Conservation (phyloP, 768 basidiomycete genomes). For the Tulasnella sp. region DNA sequence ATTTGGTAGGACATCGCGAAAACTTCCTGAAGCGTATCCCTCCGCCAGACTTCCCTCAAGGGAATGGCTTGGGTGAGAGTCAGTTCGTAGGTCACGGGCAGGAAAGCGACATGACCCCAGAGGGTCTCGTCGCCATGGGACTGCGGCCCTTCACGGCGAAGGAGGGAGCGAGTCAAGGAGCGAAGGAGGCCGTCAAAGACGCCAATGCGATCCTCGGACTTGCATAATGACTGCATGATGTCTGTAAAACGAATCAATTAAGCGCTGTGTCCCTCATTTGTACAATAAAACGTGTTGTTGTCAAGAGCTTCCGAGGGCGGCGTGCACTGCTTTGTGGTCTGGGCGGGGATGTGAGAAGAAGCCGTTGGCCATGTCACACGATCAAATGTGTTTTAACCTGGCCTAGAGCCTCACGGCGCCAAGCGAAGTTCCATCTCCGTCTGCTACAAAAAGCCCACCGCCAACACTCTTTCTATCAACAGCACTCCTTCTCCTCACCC, state of each 20-base stretch:
- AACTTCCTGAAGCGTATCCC: constrained; percentile 57
- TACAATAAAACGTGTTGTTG: background rate
- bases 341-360: background rate
- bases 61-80: constrained; percentile 17
- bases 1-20: constrained; percentile 60
- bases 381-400: background rate
- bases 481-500: background rate
- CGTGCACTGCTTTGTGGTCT: background rate
- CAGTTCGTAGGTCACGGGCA: constrained; percentile 19
- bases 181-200: constrained; percentile 19
- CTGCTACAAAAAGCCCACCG: background rate
- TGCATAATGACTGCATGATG: background rate
- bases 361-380: background rate
- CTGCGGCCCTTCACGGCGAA: constrained; percentile 2
- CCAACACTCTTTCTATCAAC: background rate
- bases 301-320: background rate
- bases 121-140: constrained; percentile 27
- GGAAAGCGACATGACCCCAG: constrained; percentile 21
- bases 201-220: constrained; percentile 24
- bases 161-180: constrained; percentile 11
- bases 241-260: background rate
- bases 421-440: background rate
- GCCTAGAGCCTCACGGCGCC: background rate
- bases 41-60: constrained; percentile 53
- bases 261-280: background rate